Evolutionary conservation across 257 asterid species (phyloP).

Genomic region (Nicotiana noctiflora): DNA sequence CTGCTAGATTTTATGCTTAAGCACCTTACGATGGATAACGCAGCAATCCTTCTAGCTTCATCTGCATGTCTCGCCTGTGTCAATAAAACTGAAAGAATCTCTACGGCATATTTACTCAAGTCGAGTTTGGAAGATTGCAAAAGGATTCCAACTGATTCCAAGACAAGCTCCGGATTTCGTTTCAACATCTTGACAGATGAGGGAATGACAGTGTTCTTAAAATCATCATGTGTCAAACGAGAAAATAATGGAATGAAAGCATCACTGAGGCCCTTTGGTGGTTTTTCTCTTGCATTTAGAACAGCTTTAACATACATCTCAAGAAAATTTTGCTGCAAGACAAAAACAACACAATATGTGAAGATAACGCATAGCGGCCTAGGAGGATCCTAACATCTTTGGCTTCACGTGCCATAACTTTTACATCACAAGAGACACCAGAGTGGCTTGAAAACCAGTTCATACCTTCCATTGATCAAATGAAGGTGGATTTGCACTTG

Average conservation of each 20-base stretch:
- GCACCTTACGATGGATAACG: slow-evolving; percentile 65
- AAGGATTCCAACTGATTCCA: slow-evolving; percentile 80
- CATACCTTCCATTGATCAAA: slow-evolving; percentile 72
- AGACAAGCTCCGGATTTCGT: slow-evolving; percentile 94
- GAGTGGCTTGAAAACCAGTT: not conserved
- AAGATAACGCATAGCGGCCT: slow-evolving; percentile 3
- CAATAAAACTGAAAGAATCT: slow-evolving; percentile 67
- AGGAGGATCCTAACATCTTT: not conserved
- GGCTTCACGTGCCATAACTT: slow-evolving; percentile 1
- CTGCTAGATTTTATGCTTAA: slow-evolving; percentile 90
- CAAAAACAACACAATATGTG: slow-evolving; percentile 24
- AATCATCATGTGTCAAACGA: slow-evolving; percentile 77
- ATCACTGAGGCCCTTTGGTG: slow-evolving; percentile 60
- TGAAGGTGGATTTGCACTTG: slow-evolving; percentile 36
- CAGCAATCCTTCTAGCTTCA: slow-evolving; percentile 76
- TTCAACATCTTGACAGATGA: slow-evolving; percentile 89
- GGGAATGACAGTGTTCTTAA: slow-evolving; percentile 58
- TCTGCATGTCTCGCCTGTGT: slow-evolving; percentile 88
- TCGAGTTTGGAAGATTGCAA: slow-evolving; percentile 62
- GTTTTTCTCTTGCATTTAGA: slow-evolving; percentile 88
- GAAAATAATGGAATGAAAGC: slow-evolving; percentile 74
- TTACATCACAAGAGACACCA: slow-evolving; percentile 2
- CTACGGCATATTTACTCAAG: slow-evolving; percentile 81
- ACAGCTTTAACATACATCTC: slow-evolving; percentile 69
- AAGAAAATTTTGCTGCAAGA: slow-evolving; percentile 62